phyloP scores from a whole-genome alignment of 305 asterid species.

The Fraxinus floribunda region DNA sequence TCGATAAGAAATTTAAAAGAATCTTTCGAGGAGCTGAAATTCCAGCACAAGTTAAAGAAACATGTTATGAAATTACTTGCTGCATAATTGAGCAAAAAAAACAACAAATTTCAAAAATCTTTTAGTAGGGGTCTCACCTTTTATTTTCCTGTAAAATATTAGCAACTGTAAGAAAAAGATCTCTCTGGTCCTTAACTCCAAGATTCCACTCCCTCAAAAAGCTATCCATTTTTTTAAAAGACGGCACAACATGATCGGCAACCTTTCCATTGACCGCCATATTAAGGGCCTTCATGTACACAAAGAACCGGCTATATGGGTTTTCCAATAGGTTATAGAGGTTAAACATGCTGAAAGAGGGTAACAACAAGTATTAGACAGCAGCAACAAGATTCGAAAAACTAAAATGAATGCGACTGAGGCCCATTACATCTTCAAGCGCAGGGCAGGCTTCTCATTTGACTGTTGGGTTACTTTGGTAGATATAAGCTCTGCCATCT shows the following conservation, averaged over 20 bases:
- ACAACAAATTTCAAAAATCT: neutral
- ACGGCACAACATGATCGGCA: slow-evolving; percentile 67
- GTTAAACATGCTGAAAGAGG: slow-evolving; percentile 62
- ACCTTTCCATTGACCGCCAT: slow-evolving; percentile 71
- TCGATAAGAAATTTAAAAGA: slow-evolving; percentile 70
- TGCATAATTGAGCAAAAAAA: neutral
- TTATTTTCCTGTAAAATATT: slow-evolving; percentile 64
- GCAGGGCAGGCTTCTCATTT: slow-evolving; percentile 66
- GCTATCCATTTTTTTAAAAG: slow-evolving; percentile 69
- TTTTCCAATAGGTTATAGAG: slow-evolving; percentile 87
- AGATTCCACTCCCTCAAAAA: slow-evolving; percentile 79
- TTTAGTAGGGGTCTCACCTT: slow-evolving; percentile 42
- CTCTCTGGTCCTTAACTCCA: slow-evolving; percentile 71
- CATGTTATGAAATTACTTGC: neutral
- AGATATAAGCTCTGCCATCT: slow-evolving; percentile 76
- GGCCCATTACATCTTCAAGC: slow-evolving; percentile 68
- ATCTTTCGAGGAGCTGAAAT: slow-evolving; percentile 68
- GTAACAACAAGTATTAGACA: slow-evolving; percentile 22
- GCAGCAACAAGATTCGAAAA: slow-evolving; percentile 4
- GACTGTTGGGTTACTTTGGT: slow-evolving; percentile 70
- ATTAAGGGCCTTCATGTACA: slow-evolving; percentile 83
- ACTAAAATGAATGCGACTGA: neutral
- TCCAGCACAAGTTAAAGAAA: slow-evolving; percentile 4
- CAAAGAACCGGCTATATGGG: slow-evolving; percentile 81
- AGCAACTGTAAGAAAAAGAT: slow-evolving; percentile 65